Base-by-base conservation (phyloP, 371 early-diverging fungal species). In the Zychaea mexicana region DNA sequence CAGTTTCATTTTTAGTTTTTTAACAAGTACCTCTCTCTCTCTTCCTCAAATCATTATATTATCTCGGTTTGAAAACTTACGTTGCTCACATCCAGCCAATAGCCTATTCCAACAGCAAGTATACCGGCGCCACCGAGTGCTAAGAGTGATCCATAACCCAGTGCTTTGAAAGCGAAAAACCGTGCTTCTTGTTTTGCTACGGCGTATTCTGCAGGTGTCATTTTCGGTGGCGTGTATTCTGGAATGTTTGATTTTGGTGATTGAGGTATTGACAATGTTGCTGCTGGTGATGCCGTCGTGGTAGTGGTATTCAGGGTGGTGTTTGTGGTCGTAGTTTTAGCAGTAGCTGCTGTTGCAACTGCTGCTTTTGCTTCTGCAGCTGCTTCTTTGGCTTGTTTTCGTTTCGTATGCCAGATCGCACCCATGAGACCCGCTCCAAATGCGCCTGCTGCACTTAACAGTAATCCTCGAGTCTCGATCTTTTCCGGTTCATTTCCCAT, bases 401-500 rank as follows among this genome's bases (percentile, higher is more conserved):
- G 68, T 59, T 74, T 75, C 10, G 82, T 77, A 52, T 82, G 69
- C 77, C 76, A 77, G 57, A 82, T 76, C 2, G 82, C 77, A 30
- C 82, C 82, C 21, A 71, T 21, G 39, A 82, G 54, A 27, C 82
- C 79, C 36, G 76, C 73, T 46, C 72, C 79, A 72, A 82, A 82
- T 8, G 77, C 76, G 52, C 71, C 68, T 13, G 72, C 76, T 55
- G 78, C 69, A 17, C 75, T 70, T 60, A 70, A 60, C 15, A 77
- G 58, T 52, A 77, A 60, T 27, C 56, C 58, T 30, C 67, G 49
- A 5, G 59, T 54, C 21, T 52, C 61, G 2, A 59, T 33, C 15
- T 59, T 36, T 15, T 60, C 26, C 19, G 61, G 61, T 46, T 65
- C 60, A 92, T 65, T 94, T 93, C 45, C 88, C 86, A 52, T 94